Evolutionary conservation across 192 early-diverging fungal species (phyloP).

Genomic region (Cladochytrium replicatum): DNA sequence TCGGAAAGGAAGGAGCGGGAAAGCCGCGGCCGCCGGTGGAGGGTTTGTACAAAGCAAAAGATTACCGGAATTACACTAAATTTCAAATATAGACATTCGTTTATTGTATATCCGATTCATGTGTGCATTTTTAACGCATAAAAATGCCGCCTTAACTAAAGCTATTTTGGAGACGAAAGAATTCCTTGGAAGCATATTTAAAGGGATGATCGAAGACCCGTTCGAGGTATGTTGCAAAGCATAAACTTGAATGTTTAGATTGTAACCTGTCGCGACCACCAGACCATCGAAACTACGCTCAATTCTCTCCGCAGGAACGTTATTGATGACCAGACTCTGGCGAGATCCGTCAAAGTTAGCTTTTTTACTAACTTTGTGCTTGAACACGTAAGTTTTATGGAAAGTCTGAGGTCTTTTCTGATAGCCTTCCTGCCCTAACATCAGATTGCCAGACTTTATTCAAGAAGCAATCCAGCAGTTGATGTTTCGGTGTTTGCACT

Average conservation of each 20-base stretch:
- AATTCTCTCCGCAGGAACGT: conserved; percentile 44
- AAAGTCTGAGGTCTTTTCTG: not conserved
- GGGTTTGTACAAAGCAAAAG: no score
- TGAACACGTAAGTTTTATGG: conserved; percentile 33
- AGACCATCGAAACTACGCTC: conserved; percentile 51
- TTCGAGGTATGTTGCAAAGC: conserved; percentile 37
- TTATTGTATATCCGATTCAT: conserved; percentile 64
- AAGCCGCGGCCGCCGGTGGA: conserved; percentile 22
- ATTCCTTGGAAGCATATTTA: conserved; percentile 54
- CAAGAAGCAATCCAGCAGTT: conserved; percentile 30
- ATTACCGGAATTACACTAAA: no score
- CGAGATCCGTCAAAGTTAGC: conserved; percentile 42
- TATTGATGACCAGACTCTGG: conserved; percentile 52
- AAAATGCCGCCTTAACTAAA: conserved; percentile 59
- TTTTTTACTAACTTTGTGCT: conserved; percentile 68
- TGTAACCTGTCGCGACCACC: conserved; percentile 3
- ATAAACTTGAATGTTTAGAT: not conserved
- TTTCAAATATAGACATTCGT: conserved; percentile 54
- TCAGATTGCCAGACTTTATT: conserved; percentile 50
- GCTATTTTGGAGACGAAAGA: conserved; percentile 64
- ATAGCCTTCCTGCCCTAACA: not conserved
- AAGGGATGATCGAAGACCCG: conserved; percentile 54
- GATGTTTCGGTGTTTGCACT: conserved; percentile 15
- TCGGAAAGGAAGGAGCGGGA: conserved; percentile 11
- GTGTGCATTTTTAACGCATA: conserved; percentile 65